Evolutionary conservation across 164 flowering plant species (phyloP), one percentile per base, ranked within the genome.

Genomic region (Piper betle): DNA sequence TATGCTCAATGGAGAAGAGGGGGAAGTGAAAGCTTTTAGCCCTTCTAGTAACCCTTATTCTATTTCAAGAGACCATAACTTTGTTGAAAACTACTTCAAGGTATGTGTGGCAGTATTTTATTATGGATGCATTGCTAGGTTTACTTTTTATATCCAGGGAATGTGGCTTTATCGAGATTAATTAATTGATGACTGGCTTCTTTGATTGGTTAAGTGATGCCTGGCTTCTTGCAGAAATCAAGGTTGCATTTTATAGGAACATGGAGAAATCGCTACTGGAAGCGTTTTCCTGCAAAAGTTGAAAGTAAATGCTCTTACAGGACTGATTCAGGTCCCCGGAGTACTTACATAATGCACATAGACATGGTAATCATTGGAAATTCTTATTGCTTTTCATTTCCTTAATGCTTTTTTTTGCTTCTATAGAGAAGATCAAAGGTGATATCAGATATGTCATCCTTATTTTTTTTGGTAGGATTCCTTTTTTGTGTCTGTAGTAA

Each of bases 231-330:
- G 65, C 77, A 91, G 99, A 74, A 64, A 73, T 94, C 97, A 57
- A 85, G 99, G 78, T 72, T 94, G 74, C 99, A 94, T 69, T 94
- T 94, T 64, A 88, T 94, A 58, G 99, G 99, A 68, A 87, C 99
- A 18, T 94, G 99, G 99, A 91, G 97, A 73, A 84, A 75, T 58
- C 81, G 99, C 39, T 91, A 91, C 50, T 86, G 93, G 39, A 91
- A 85, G 74, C 93, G 85, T 37, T 94, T 82, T 70, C 79, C 62
- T 74, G 64, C 52, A 33, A 66, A 68, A 42, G 60, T 64, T 55
- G 78, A 71, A 59, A 58, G 61, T 42, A 80, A 72, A 61, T 18
- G 33, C 61, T 62, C 25, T 39, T 74, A 58, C 66, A 62, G 76
- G 53, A 59, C 41, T 63, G 46, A 20, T 58, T 50, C 62, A 55